phyloP scores from a whole-genome alignment of 495 filamentous ascomycete species.

The Hypoxylon fragiforme region DNA sequence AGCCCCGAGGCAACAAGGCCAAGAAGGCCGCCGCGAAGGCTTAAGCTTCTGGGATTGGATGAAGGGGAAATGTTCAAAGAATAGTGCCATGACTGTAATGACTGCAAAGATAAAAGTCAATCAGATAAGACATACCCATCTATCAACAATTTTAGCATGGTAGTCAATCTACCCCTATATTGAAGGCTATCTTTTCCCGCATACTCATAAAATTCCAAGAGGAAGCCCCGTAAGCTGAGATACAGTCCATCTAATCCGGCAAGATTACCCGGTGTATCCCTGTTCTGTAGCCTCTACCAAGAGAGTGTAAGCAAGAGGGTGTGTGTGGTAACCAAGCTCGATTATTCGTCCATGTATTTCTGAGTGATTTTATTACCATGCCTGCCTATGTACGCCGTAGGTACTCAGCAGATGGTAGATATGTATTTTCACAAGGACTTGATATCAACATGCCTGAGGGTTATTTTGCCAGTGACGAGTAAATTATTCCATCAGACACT shows the following conservation, averaged over 20 bases:
- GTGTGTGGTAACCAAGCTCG: slow-evolving; percentile 1
- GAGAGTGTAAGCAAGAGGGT: not conserved
- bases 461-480: slow-evolving; percentile 4
- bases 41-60: slow-evolving; percentile 20
- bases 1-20: slow-evolving; percentile 81
- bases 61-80: too few species aligned
- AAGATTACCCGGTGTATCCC: slow-evolving; percentile 24
- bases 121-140: slow-evolving; percentile 27
- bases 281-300: slow-evolving; percentile 2
- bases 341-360: slow-evolving; percentile 3
- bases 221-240: slow-evolving; percentile 4
- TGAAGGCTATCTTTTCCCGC: slow-evolving; percentile 13
- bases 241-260: slow-evolving; percentile 19
- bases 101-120: slow-evolving; percentile 27
- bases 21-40: slow-evolving; percentile 65
- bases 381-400: not conserved
- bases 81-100: too few species aligned
- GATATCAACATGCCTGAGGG: too few species aligned
- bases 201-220: not conserved
- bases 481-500: slow-evolving; percentile 4
- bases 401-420: too few species aligned
- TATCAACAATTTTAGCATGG: slow-evolving; percentile 13
- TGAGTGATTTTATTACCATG: slow-evolving; percentile 25
- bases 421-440: too few species aligned
- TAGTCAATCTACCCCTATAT: too few species aligned